Evolutionary conservation across 1,139 yeast genomes (phyloP).

Genomic region (Yamadazyma trypodendri): DNA sequence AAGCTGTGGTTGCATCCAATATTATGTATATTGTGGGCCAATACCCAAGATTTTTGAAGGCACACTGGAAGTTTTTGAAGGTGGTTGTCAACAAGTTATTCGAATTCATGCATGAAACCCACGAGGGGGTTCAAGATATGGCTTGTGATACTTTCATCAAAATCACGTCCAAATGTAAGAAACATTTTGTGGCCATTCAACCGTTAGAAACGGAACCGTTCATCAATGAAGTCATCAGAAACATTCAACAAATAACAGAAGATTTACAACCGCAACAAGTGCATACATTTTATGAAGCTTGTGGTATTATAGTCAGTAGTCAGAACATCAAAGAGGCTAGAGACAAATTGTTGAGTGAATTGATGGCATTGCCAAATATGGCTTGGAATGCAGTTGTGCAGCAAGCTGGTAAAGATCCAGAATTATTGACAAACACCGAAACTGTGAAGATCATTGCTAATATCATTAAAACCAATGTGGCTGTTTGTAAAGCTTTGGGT

Average conservation of each 20-base stretch:
- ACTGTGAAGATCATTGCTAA: conserved; percentile 91
- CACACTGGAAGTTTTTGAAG: conserved; percentile 96
- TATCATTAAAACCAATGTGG: conserved; percentile 88
- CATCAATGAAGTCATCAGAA: conserved; percentile 82
- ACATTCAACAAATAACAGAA: conserved; percentile 81
- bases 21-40: conserved; percentile 99
- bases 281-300: conserved; percentile 95
- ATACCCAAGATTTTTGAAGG: conserved; percentile 93
- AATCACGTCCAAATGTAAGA: conserved; percentile 90
- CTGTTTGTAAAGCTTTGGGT: conserved; percentile 91
- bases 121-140: conserved; percentile 99
- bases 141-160: conserved; percentile 98
- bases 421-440: conserved; percentile 75
- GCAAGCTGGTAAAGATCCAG: conserved; percentile 89
- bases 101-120: conserved; percentile 99
- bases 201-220: conserved; percentile 89
- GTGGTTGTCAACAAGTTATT: conserved; percentile 93
- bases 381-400: conserved; percentile 92
- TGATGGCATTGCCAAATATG: conserved; percentile 89
- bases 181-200: conserved; percentile 89
- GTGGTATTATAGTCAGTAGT: conserved; percentile 91
- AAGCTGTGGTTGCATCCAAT: conserved; percentile 98
- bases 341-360: conserved; percentile 69
- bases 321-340: conserved; percentile 63
- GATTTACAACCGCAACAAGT: conserved; percentile 97